phyloP scores from a whole-genome alignment of 2,329 filamentous ascomycete species.

The Colletotrichum theobromicola region DNA sequence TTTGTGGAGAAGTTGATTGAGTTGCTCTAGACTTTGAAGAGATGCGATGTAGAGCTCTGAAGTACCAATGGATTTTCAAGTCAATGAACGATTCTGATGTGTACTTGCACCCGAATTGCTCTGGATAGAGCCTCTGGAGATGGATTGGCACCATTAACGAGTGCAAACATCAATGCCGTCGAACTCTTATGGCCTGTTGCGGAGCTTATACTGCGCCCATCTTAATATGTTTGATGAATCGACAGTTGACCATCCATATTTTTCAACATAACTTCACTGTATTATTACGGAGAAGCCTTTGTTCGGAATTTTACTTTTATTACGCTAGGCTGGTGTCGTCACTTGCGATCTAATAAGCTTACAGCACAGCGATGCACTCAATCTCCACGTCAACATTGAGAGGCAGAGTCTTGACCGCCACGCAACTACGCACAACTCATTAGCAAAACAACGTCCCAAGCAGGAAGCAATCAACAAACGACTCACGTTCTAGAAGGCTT shows the following conservation, averaged over 20 bases:
- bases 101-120: neutral
- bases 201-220: too few species aligned
- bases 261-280: too few species aligned
- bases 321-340: neutral
- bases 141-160: too few species aligned
- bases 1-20: conserved; percentile 34
- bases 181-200: too few species aligned
- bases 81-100: neutral
- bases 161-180: too few species aligned
- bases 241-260: too few species aligned
- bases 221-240: too few species aligned
- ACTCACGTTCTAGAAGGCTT: conserved; percentile 51
- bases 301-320: neutral
- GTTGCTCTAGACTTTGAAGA: neutral
- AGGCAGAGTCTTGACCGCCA: conserved; percentile 38
- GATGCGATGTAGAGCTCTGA: neutral
- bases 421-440: conserved; percentile 28
- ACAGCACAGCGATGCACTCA: conserved; percentile 37
- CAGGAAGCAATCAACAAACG: accelerated
- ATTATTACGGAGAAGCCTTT: too few species aligned
- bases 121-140: neutral
- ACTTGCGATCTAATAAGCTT: neutral
- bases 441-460: neutral
- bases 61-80: neutral
- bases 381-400: conserved; percentile 37